These are phyloP conservation scores for Xylariaceae sp. DNA, from an alignment of 2,329 filamentous ascomycete species.

Conservation along the genomic window DNA sequence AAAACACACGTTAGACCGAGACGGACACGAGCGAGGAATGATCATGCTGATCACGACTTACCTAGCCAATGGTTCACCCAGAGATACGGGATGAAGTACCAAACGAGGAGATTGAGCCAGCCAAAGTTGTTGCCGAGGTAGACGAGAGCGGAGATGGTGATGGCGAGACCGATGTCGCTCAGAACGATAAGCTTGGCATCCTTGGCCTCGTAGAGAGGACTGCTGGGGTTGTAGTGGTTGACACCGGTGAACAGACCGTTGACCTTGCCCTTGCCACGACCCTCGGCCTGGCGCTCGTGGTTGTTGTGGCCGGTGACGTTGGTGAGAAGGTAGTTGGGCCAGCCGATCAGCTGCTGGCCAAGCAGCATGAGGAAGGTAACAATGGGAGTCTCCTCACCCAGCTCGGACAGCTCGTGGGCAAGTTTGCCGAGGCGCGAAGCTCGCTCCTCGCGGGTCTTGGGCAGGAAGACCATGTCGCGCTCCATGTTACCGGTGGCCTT, in stretches of 20 bases:
- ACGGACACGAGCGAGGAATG: background rate
- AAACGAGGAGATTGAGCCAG: conserved; percentile 80
- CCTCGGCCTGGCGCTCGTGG: conserved; percentile 86
- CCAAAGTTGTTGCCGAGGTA: conserved; percentile 72
- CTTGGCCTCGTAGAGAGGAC: conserved; percentile 86
- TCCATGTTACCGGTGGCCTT: conserved; percentile 97
- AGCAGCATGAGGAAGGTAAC: conserved; percentile 70
- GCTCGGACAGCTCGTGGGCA: conserved; percentile 76
- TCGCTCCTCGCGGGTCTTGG: conserved; percentile 78
- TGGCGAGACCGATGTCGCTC: conserved; percentile 74
- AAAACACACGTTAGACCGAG: conserved; percentile 26
- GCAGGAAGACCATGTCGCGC: conserved; percentile 99
- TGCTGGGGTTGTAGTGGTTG: conserved; percentile 89
- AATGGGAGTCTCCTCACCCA: conserved; percentile 92
- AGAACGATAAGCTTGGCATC: conserved; percentile 82
- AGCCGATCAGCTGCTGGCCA: conserved; percentile 83
- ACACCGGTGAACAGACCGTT: conserved; percentile 78
- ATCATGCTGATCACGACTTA: conserved; percentile 45
- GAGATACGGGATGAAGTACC: conserved; percentile 92
- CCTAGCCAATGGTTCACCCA: conserved; percentile 99
- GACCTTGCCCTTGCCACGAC: conserved; percentile 84
- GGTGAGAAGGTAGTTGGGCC: conserved; percentile 83
- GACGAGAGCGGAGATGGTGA: conserved; percentile 58
- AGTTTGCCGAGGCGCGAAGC: conserved; percentile 69
- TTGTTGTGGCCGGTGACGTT: conserved; percentile 96